Evolutionary conservation across 495 filamentous ascomycete species (phyloP), one percentile per base, ranked within the genome.

Genomic region (Penicillium tannophilum): DNA sequence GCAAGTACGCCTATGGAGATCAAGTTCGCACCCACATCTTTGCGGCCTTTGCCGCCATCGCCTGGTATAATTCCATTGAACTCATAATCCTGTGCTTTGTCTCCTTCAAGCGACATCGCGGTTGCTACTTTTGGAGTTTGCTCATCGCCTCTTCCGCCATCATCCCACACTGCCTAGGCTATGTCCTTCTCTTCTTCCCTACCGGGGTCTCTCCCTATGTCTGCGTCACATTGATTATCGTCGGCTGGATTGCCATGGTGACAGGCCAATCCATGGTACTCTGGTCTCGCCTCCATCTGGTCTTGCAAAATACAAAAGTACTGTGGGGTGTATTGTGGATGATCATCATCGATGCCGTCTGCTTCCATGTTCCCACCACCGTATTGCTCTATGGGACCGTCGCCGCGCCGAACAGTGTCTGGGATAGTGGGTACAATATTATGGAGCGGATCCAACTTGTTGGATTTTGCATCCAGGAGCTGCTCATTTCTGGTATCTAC

Each of bases 401-500:
- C 0, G 67, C 57, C 41, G 63, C 63, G 6, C 55, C 64, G 6
- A 56, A 63, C 7, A 69, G 75, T 19, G 30, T 43, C 6, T 82
- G 77, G 55, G 53, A 70, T 4, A 30, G 28, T 0, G 73, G 70
- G 0, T 86, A 83, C 61, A 68, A 74, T 9, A 64, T 81, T 30
- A 78, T 81, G 64, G 84, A 86, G 50, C 77, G 76, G 2, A 70
- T 82, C 6, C 79, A 86, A 63, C 72, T 86, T 30, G 71, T 77
- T 3, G 78, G 70, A 2, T 84, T 86, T 66, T 79, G 74, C 50
- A 46, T 84, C 9, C 84, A 86, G 63, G 84, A 86, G 63, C 58
- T 78, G 35, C 67, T 82, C 23, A 77, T 87, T 20, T 86, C 85
- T 1, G 76, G 76, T 1, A 63, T 86, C 3, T 88, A 86, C 58